Conservation (phyloP, 306 rosid species). For the Ceratonia siliqua region DNA sequence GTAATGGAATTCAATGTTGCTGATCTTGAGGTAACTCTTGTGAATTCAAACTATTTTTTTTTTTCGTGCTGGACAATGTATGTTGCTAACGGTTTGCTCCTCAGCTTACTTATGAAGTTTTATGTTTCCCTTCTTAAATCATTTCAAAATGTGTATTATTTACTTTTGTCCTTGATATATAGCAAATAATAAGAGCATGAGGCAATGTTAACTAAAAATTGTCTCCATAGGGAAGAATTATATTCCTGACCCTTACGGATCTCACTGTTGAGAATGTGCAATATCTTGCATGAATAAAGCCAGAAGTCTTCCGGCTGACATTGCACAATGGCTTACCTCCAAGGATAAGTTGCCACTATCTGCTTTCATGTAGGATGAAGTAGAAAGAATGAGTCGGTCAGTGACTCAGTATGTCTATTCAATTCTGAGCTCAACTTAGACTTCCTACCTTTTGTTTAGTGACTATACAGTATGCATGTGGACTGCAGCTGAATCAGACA, state of each 20-base stretch:
- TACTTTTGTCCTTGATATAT: conserved; percentile 15
- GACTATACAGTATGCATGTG: neutral
- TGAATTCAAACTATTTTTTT: neutral
- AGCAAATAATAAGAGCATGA: neutral
- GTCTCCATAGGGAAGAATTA: neutral
- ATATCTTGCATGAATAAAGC: neutral
- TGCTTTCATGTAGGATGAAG: conserved; percentile 4
- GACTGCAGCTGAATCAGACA: neutral
- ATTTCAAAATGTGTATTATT: conserved; percentile 11
- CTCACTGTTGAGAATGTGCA: neutral
- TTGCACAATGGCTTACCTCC: neutral
- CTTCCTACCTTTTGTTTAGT: neutral
- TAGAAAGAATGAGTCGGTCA: neutral
- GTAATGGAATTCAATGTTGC: conserved; percentile 7
- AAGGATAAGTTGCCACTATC: neutral
- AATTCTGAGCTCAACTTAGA: neutral
- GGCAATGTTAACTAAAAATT: conserved; percentile 11
- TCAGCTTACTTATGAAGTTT: neutral
- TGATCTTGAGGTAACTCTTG: neutral
- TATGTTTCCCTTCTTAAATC: conserved; percentile 4
- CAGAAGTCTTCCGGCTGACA: conserved; percentile 3
- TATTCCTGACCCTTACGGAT: neutral
- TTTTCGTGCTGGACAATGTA: neutral
- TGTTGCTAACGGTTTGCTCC: neutral
- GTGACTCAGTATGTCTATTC: neutral